These are phyloP conservation scores for Cymbopogon flexuosus DNA, from an alignment of 202 grass and related monocot genomes.

Conservation along the genomic window DNA sequence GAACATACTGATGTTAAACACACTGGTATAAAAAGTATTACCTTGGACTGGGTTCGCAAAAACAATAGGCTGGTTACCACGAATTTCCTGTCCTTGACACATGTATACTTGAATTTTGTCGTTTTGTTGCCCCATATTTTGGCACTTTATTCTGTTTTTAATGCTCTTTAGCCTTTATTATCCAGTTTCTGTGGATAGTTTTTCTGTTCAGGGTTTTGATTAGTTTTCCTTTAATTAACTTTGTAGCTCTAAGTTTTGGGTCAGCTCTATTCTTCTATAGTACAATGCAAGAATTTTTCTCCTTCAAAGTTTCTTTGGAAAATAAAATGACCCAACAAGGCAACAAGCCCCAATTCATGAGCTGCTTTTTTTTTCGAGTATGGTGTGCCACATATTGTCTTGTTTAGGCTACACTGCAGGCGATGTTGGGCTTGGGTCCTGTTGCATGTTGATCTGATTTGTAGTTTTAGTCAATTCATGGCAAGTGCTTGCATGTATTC, in stretches of 20 bases:
- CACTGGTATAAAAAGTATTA: background rate
- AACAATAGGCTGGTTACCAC: background rate
- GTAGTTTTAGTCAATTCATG: background rate
- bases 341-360: background rate
- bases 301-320: background rate
- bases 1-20: background rate
- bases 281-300: background rate
- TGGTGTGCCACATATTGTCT: slow-evolving; percentile 4
- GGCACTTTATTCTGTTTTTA: background rate
- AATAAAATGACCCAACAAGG: background rate
- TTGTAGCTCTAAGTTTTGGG: background rate
- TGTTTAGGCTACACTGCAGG: background rate
- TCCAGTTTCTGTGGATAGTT: background rate
- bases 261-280: background rate
- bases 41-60: background rate
- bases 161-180: background rate
- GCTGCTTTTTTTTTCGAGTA: background rate
- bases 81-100: background rate
- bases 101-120: background rate
- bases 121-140: background rate
- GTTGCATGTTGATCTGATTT: background rate
- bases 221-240: background rate
- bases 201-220: background rate
- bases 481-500: slow-evolving; percentile 7
- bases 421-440: background rate